Conservation (phyloP, 1,284 basidiomycete species). For the Microbotryum saponariae region DNA sequence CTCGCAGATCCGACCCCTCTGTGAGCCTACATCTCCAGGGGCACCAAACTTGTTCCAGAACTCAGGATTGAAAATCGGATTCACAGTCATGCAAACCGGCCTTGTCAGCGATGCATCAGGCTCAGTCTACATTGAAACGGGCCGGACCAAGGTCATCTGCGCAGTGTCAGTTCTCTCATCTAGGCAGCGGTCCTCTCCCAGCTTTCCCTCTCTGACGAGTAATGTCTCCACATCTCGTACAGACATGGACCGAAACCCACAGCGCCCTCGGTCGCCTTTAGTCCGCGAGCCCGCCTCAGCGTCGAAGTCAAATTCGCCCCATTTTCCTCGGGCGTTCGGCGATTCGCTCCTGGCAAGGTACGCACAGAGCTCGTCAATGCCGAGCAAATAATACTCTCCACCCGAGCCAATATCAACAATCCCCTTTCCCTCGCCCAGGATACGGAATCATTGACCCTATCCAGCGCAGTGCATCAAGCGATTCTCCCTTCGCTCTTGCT, state of each 20-base stretch:
- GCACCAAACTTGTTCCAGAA: not conserved
- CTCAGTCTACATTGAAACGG: conserved; percentile 88
- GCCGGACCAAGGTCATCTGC: conserved; percentile 82
- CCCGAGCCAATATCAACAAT: not conserved
- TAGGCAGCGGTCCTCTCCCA: too few species aligned
- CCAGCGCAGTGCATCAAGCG: conserved; percentile 75
- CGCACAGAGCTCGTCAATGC: not conserved
- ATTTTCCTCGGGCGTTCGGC: conserved; percentile 62
- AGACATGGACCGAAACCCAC: conserved; percentile 76
- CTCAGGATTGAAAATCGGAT: conserved; percentile 3
- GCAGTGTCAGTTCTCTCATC: conserved; percentile 59
- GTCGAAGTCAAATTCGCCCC: conserved; percentile 96
- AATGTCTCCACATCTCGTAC: not conserved
- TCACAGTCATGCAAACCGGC: conserved; percentile 74
- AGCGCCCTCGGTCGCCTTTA: conserved; percentile 52
- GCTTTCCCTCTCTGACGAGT: too few species aligned
- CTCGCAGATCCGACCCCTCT: conserved; percentile 70
- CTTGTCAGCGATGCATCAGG: conserved; percentile 88
- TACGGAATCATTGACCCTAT: conserved; percentile 79
- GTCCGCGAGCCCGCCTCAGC: conserved; percentile 76
- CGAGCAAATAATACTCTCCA: not conserved
- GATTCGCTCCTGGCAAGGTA: conserved; percentile 79
- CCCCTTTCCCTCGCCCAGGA: conserved; percentile 52
- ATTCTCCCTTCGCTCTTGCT: conserved; percentile 76
- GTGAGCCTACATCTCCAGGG: conserved; percentile 47